Percentiles rank a stretch among this genome's conserved stretches.
These are phyloP conservation scores for Paratinospora sagittata DNA, from an alignment of 164 flowering plant species.

Conservation along the genomic window DNA sequence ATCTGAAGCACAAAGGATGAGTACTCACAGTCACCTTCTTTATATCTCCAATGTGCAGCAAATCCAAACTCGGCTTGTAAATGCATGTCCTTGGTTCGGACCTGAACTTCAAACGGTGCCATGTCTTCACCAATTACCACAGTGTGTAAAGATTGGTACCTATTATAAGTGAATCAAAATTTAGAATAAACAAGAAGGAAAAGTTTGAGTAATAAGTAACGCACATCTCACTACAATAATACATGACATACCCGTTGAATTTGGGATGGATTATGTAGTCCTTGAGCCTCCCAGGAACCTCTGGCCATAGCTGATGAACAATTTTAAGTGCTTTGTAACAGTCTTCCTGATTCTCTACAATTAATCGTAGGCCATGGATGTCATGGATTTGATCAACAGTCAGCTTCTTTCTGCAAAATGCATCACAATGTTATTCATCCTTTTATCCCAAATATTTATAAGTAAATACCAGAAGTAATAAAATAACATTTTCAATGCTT, in stretches of 20 bases:
- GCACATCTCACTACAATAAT: background rate
- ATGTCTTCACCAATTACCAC: constrained; percentile 77
- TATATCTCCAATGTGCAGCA: constrained; percentile 99
- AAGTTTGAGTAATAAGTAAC: too few relatives aligned
- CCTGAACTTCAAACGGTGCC: constrained; percentile 88
- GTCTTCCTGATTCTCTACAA: constrained; percentile 78
- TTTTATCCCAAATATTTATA: too few relatives aligned
- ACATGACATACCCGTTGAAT: constrained; percentile 65
- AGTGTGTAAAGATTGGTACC: constrained; percentile 91
- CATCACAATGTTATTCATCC: background rate
- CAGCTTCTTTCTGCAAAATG: constrained; percentile 69
- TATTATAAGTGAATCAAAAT: constrained; percentile 19
- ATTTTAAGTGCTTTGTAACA: constrained; percentile 66
- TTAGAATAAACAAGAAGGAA: background rate
- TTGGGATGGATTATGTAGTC: constrained; percentile 82
- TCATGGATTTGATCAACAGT: constrained; percentile 88
- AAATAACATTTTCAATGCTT: too few relatives aligned
- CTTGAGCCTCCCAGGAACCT: constrained; percentile 80
- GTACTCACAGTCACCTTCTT: constrained; percentile 72
- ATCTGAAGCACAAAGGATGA: constrained; percentile 82
- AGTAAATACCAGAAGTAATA: too few relatives aligned
- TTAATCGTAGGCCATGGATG: constrained; percentile 80
- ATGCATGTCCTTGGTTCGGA: constrained; percentile 92
- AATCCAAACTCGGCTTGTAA: constrained; percentile 91
- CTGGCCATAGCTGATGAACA: constrained; percentile 73